phyloP scores from a whole-genome alignment of 2,329 filamentous ascomycete species.

The Pseudopyricularia cyperi region DNA sequence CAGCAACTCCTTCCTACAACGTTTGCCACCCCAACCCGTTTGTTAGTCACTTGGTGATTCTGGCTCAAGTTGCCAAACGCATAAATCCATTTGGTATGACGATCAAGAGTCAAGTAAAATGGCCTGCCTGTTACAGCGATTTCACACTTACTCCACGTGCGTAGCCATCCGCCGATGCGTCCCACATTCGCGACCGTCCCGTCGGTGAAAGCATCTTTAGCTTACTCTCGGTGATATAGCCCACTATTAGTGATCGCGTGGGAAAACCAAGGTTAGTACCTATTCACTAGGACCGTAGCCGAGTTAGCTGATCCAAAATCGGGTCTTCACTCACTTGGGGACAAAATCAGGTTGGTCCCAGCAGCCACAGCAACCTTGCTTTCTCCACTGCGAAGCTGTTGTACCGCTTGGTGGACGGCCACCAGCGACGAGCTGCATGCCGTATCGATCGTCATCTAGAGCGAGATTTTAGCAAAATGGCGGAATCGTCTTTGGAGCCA shows the following conservation, averaged over 20 bases:
- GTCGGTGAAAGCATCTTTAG: conserved; percentile 30
- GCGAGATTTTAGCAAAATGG: conserved; percentile 2
- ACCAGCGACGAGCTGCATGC: neutral
- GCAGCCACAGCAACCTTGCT: conserved; percentile 26
- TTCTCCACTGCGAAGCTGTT: conserved; percentile 21
- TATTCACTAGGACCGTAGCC: neutral
- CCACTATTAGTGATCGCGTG: too few relatives aligned
- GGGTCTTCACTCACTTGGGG: conserved; percentile 18
- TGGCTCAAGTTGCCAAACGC: neutral
- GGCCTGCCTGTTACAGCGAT: neutral
- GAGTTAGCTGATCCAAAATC: neutral
- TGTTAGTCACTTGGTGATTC: neutral
- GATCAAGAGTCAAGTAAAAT: neutral
- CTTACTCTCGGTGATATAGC: conserved; percentile 26
- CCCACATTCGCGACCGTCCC: conserved; percentile 33
- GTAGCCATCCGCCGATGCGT: conserved; percentile 41
- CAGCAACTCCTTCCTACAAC: conserved; percentile 31
- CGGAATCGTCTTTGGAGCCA: neutral
- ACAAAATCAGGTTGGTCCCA: conserved; percentile 27
- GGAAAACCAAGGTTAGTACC: too few relatives aligned
- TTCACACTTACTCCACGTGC: conserved; percentile 22
- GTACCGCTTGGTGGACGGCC: neutral
- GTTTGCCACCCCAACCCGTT: neutral
- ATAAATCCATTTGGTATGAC: neutral
- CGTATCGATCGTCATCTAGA: conserved; percentile 1